Evolutionary conservation across 768 basidiomycete genomes (phyloP).

Genomic region (Clitopilus hobsonii): DNA sequence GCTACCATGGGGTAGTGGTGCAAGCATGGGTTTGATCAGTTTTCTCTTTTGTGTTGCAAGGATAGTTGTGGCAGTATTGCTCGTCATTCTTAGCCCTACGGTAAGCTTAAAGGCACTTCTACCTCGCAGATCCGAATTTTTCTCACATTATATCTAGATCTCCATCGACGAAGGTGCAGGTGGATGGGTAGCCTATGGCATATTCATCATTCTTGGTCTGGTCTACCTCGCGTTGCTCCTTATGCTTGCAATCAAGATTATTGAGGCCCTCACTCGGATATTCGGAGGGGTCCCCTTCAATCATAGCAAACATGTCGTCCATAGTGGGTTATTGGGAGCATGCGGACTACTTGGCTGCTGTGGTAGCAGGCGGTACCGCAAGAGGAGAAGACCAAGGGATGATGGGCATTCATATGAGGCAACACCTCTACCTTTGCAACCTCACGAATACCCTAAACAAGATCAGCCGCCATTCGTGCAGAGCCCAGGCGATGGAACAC

Average conservation of each 20-base stretch:
- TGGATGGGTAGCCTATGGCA: constrained; percentile 93
- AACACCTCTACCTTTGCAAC: constrained; percentile 11
- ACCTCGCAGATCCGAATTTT: no score
- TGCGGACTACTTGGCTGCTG: constrained; percentile 70
- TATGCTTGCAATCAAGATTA: constrained; percentile 80
- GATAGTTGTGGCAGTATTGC: constrained; percentile 83
- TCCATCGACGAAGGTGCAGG: constrained; percentile 75
- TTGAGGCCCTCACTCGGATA: constrained; percentile 80
- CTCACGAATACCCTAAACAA: constrained; percentile 25
- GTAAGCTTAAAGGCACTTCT: constrained; percentile 54
- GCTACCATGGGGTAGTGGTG: constrained; percentile 96
- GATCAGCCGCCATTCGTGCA: constrained; percentile 47
- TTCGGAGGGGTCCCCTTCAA: constrained; percentile 79
- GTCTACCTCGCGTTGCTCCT: constrained; percentile 79
- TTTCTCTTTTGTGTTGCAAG: constrained; percentile 90
- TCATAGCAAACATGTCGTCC: constrained; percentile 70
- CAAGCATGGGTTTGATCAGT: constrained; percentile 94
- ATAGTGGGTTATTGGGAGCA: constrained; percentile 85
- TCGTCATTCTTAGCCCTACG: constrained; percentile 86
- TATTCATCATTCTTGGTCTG: constrained; percentile 77
- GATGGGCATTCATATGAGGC: constrained; percentile 13
- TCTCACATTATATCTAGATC: no score
- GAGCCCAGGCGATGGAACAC: constrained; percentile 22
- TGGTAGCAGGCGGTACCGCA: constrained; percentile 37
- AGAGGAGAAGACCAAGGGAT: constrained; percentile 18